Conservation (phyloP, 1,284 basidiomycete genomes). For the Ceratobasidium sp. region DNA sequence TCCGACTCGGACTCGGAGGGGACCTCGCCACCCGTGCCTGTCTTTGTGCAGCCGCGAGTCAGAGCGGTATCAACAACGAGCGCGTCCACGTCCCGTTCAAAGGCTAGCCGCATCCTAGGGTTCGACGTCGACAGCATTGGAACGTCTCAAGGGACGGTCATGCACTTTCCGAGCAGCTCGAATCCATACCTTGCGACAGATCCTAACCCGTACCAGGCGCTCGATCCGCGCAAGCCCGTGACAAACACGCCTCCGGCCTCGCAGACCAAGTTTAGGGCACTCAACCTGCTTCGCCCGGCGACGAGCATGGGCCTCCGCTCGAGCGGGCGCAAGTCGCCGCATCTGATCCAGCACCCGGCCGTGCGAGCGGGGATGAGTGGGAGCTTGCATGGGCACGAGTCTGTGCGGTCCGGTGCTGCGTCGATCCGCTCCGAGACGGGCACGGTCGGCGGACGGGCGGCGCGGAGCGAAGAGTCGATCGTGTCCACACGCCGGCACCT, state of each 20-base stretch:
- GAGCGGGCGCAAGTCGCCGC: constrained; percentile 32
- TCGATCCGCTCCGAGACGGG: constrained; percentile 24
- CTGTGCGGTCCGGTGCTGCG: constrained; percentile 24
- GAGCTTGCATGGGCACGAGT: constrained; percentile 28
- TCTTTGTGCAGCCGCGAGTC: constrained; percentile 33
- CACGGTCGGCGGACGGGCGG: constrained; percentile 11
- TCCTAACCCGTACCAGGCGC: constrained; percentile 44
- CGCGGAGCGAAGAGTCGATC: constrained; percentile 41
- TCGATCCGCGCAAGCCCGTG: constrained; percentile 47
- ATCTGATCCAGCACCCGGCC: constrained; percentile 37
- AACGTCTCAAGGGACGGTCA: constrained; percentile 9
- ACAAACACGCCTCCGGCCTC: constrained; percentile 47
- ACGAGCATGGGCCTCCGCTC: constrained; percentile 39
- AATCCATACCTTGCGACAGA: constrained; percentile 47
- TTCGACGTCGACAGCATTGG: neutral
- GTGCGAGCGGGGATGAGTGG: constrained; percentile 16
- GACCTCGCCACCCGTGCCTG: constrained; percentile 20
- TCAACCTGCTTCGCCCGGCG: constrained; percentile 30
- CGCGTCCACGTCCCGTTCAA: constrained; percentile 1
- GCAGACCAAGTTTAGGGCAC: constrained; percentile 24
- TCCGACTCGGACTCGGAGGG: constrained; percentile 42
- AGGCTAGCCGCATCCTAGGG: neutral
- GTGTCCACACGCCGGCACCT: constrained; percentile 20
- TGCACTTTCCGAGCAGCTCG: constrained; percentile 43
- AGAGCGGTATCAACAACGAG: constrained; percentile 34